Base-by-base conservation (phyloP, 148 eudicot genomes). In the Rhododendron henanense region DNA sequence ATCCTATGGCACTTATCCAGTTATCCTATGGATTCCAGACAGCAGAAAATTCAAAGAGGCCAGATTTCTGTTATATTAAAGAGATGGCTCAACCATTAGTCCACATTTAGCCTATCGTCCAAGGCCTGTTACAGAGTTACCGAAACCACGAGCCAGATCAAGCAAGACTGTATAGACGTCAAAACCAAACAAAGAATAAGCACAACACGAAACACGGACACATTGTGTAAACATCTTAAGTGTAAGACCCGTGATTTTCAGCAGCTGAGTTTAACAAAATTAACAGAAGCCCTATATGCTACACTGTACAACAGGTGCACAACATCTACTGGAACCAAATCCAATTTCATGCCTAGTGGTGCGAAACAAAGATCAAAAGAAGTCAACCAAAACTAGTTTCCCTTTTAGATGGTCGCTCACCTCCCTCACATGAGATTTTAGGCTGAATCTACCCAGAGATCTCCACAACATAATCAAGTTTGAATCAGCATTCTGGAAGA, bases 401-500 rank as follows among this genome's bases (percentile, higher is more conserved):
- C 25, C 31, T 63, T 63, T 23, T 13, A 65, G 73, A 65, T 10
- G 33, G 9, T 61, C 45, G 18, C 18, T 39, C 25, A 45, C 41
- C 78, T 69, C 9, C 37, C 59, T 47, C 35, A 5, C 21, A 33
- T 23, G 21, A 63, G 76, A 7, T 65, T 67, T 44, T 67, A 25
- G 77, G 25, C 53, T 44, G 53, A 44, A 65, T 63, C 53, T 39
- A 39, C 75, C 3, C 21, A n/a, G 41, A 45, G 77, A 55, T 71
- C 35, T 74, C 35, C 45, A 48, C 28, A 28, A 51, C 11, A 7
- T 71, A 84, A 80, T 15, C 63, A 55, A 77, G 50, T 31, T 44
- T 44, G 47, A 83, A 76, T 83, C 84, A 92, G 69, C 92, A 90
- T 28, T 83, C 94, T 0, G 98, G 98, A 82, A 93, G 94, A 33